Percentiles rank a stretch among this genome's conserved stretches.
Evolutionary conservation across 305 asterid species (phyloP).

Genomic region (Coffea humblotiana): DNA sequence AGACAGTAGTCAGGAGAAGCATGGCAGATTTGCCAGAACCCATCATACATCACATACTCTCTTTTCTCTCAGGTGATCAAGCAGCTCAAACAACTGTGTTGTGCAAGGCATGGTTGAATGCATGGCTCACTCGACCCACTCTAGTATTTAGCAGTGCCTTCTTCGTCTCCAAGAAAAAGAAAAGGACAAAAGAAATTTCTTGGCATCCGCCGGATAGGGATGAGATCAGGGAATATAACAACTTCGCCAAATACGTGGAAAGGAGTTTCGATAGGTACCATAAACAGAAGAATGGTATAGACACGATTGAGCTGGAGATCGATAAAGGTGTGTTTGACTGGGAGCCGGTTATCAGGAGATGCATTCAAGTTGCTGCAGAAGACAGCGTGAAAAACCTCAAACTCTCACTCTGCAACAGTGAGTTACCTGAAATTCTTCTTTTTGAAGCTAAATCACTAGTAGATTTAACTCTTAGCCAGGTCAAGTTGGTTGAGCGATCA

Average conservation of each 20-base stretch:
- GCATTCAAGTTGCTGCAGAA: not conserved
- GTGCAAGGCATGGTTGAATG: conserved; percentile 3
- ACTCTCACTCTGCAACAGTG: not conserved
- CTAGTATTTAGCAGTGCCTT: not conserved
- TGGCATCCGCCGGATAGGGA: too few relatives aligned
- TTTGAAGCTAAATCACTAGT: not conserved
- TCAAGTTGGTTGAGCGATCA: not conserved
- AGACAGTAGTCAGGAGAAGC: not conserved
- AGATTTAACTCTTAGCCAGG: not conserved
- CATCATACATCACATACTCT: conserved; percentile 2
- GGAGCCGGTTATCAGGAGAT: not conserved
- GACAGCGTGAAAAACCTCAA: not conserved
- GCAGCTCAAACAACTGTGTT: not conserved
- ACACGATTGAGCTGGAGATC: not conserved
- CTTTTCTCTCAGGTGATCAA: not conserved
- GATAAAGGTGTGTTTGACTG: not conserved
- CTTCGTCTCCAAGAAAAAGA: too few relatives aligned
- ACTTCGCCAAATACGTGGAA: not conserved
- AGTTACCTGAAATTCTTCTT: not conserved
- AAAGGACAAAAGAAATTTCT: too few relatives aligned
- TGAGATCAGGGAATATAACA: too few relatives aligned
- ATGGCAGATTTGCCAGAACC: not conserved
- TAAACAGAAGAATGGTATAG: not conserved
- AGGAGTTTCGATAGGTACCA: not conserved
- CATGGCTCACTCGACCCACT: not conserved